Base-by-base conservation (phyloP, 192 early-diverging fungal species). In the Gaertneriomyces sp. region DNA sequence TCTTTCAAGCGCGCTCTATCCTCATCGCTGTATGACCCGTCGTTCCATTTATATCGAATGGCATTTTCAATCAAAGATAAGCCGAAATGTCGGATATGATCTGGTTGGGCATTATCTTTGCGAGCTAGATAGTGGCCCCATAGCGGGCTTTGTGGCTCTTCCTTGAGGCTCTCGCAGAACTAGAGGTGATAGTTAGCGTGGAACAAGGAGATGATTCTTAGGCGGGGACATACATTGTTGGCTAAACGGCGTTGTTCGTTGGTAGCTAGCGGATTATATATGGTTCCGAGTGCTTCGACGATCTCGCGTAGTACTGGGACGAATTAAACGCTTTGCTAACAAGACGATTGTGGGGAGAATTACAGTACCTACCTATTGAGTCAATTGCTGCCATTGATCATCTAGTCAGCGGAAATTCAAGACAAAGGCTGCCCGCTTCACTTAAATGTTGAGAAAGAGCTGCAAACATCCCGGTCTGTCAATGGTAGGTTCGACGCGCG, bases 1-100 rank as follows among this genome's bases (percentile, higher is more conserved):
- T 60, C 47, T 57, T 70, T 69, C 51, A 85, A 74, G 44, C 74
- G 59, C 19, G 45, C 54, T 33, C 74, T 66, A 16, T 77, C 64
- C 33, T 67, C 46, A 4, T 68, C 60, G 6, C 58, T 54, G 38
- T 80, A 70, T 14, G 73, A 63, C 19, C 64, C 68, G 47, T 79
- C 76, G 53, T 77, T 76, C 85, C 85, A 88, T 39, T 70, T 74
- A 60, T 76, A 86, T 8, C 77, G 71, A 11, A 87, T 64, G 8
- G 74, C 64, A 44, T 85, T 58, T 51, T 86, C 86, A 11, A 88
- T 50, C n/a, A 88, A 62, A 4, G 76, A 69, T 7, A 88, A 60
- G 38, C 87, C 87, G 70, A 87, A 88, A 69, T 87, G 81, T 14
- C 86, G 55, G 20, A 79, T 70, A 11, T 69, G 53, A 63, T 82